Evolutionary conservation across 768 basidiomycete species (phyloP).

Genomic region (Hericium rajendrae): DNA sequence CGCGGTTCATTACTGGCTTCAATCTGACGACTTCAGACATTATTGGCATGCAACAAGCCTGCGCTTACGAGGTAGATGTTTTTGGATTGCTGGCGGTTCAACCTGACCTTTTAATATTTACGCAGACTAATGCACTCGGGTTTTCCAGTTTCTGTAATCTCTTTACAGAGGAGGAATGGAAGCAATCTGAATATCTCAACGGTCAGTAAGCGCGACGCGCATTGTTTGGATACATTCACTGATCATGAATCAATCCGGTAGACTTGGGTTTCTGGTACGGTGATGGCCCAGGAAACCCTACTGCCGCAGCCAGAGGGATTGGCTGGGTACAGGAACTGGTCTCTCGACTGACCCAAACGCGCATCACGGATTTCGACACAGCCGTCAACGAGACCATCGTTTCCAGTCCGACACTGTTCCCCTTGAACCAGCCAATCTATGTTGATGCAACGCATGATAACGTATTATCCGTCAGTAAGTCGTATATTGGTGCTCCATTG

Average conservation of each 20-base stretch:
- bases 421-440: conserved; percentile 29
- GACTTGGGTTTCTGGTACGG: conserved; percentile 26
- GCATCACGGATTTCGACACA: conserved; percentile 29
- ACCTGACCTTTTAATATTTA: background rate
- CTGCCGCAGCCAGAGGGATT: conserved; percentile 28
- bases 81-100: conserved; percentile 28
- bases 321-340: conserved; percentile 36
- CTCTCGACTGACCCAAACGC: conserved; percentile 31
- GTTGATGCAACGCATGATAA: conserved; percentile 40
- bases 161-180: conserved; percentile 44
- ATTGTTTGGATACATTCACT: background rate
- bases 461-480: conserved; percentile 29
- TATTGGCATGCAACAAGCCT: conserved; percentile 27
- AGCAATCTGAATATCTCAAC: conserved; percentile 27
- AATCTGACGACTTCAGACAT: conserved; percentile 21
- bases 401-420: conserved; percentile 26
- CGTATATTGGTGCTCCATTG: background rate
- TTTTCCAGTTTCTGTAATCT: conserved; percentile 40
- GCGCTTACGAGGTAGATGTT: conserved; percentile 27
- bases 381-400: conserved; percentile 39
- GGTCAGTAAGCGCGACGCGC: background rate
- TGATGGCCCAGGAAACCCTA: conserved; percentile 33
- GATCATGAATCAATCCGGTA: background rate
- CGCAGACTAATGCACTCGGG: conserved; percentile 37
- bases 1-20: conserved; percentile 22